Base-by-base conservation (phyloP, 208 protist species). In the Blechomonas ayalai region DNA sequence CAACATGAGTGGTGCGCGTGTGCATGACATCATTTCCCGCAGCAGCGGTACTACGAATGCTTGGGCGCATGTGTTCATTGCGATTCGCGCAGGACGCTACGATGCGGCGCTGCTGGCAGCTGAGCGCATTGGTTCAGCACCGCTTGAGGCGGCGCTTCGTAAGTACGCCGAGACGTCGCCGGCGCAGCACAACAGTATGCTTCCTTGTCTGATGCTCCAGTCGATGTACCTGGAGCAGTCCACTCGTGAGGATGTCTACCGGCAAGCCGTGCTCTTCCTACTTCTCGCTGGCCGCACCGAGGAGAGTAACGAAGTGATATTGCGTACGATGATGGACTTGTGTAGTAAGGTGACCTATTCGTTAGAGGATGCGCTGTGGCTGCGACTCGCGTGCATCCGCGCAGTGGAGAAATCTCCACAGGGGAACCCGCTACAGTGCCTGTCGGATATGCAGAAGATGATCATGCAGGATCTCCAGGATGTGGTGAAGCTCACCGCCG, bases 11-110 rank as follows among this genome's bases (percentile, higher is more conserved):
- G 70, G 66, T 4, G 42, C 49, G 13, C 72, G 69, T 34, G 59
- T 86, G 43, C 33, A 80, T 28, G 65, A 78, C 36, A 29, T 83
- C 13, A 41, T 91, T 7, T 28, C 55, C 44, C 60, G 65, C 15
- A 43, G 64, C 13, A 64, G 61, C 22, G 69, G 64, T 2, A 60
- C 57, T 24, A 47, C 51, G 18, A 80, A 78, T 44, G 31, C 57
- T 19, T 92, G 82, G 78, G 59, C 54, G 46, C 69, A 74, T 43
- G 58, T 73, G 12, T 92, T 75, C 44, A 55, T 66, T 4, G 71
- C 78, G 4, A 88, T 92, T 78, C 77, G 78, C 9, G 67, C 67
- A 19, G 82, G 82, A 16, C 74, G 82, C 39, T 88, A 88, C 52
- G 82, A 92, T 39, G 78, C 66, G 24, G 82, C 82, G 20, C 36